These are phyloP conservation scores for Lolium rigidum DNA, from an alignment of 176 grass and related monocot species.

Conservation along the genomic window DNA sequence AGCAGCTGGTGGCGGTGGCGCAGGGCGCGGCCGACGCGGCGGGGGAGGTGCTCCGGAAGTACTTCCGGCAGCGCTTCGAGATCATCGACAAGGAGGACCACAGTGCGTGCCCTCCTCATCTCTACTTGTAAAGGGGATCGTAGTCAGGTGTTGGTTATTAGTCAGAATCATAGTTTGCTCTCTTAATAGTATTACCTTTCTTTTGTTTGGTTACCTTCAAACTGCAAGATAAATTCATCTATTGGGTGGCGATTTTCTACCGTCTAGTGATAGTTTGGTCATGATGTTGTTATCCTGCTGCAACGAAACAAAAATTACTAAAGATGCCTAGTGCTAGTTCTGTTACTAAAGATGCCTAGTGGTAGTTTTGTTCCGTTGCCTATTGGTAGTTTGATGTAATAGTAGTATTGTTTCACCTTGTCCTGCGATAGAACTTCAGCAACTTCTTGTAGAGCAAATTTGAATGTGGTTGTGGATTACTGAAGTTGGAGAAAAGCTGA, in stretches of 20 bases:
- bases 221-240: conserved; percentile 5
- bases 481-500: neutral
- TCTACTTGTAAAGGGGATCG: neutral
- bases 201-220: neutral
- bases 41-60: conserved; percentile 77
- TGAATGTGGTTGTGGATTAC: neutral
- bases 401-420: neutral
- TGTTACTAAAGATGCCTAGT: neutral
- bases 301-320: neutral
- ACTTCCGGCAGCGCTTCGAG: conserved; percentile 75
- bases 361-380: neutral
- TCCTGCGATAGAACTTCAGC: neutral
- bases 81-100: conserved; percentile 91
- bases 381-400: neutral
- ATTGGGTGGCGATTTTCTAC: conserved; percentile 2
- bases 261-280: neutral
- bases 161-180: neutral
- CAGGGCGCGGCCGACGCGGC: conserved; percentile 67
- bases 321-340: no score
- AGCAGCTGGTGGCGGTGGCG: conserved; percentile 66
- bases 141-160: neutral
- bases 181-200: neutral
- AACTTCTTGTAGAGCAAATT: neutral
- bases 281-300: neutral
- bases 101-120: conserved; percentile 47